Evolutionary conservation across 495 filamentous ascomycete species (phyloP), one percentile per base, ranked within the genome.

Genomic region (Viridothelium virens): DNA sequence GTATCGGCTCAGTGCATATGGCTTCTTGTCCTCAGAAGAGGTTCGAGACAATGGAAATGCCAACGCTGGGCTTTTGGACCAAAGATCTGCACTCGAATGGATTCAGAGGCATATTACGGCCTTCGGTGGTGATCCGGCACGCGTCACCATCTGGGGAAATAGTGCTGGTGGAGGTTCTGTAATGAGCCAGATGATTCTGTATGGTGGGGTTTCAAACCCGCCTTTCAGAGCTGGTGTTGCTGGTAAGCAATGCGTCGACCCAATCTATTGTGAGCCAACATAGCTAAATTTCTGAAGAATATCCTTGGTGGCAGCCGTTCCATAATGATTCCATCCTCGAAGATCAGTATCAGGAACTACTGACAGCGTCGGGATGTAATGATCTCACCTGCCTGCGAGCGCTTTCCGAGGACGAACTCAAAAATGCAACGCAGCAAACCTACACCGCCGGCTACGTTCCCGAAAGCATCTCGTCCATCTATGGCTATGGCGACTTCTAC

Each of bases 61-160:
- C 7, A 77, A 77, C 66, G 75, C 72, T 47, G 75, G 74, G 3
- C 63, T 77, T 48, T 67, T 77, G 9, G 75, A 77, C 61, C 75
- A 76, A 69, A 69, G 75, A 59, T 56, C 69, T 39, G 74, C 74
- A 10, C 67, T 77, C 12, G 62, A 70, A 38, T 77, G 75, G 75
- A 71, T 77, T 1, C 75, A 76, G 44, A 44, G 69, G 25, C 62
- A 73, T 50, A 69, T 73, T 39, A 12, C 67, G 16, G 62, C 69
- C 9, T 73, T 73, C 38, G 71, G 71, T 3, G 71, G 71, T 25
- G 71, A 73, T 65, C 71, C 71, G 0, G 16, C 64, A 10, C 59
- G 67, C 18, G 75, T 77, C 2, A 76, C 74, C 2, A 72, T 77
- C 50, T 70, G 56, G 48, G 75, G 75, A 5, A 74, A 73, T 39